Percentiles rank a stretch among this genome's conserved stretches.
These are phyloP conservation scores for Clavispora asparagi DNA, from an alignment of 805 yeast species.

Conservation along the genomic window DNA sequence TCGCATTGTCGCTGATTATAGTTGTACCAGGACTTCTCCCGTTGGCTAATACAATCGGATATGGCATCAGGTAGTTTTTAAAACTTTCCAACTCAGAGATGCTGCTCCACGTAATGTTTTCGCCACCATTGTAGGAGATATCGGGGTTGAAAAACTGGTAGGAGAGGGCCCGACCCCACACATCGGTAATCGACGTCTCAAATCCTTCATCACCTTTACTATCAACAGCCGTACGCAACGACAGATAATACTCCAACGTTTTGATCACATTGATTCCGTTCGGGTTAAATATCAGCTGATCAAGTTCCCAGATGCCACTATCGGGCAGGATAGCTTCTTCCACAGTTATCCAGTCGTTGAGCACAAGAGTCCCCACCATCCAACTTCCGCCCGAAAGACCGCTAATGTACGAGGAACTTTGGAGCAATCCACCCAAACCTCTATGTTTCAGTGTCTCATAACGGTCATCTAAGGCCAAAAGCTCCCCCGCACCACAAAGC, in stretches of 20 bases:
- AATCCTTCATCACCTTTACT: constrained; percentile 12
- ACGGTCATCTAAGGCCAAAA: constrained; percentile 10
- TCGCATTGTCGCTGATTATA: constrained; percentile 60
- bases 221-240: constrained; percentile 6
- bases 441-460: background rate
- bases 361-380: constrained; percentile 20
- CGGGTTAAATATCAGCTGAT: constrained; percentile 53
- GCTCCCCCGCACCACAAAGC: constrained; percentile 20
- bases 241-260: constrained; percentile 26
- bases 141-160: constrained; percentile 13
- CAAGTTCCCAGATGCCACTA: constrained; percentile 60
- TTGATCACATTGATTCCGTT: constrained; percentile 56
- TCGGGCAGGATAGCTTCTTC: constrained; percentile 22
- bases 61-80: constrained; percentile 49
- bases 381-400: constrained; percentile 16
- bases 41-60: constrained; percentile 58
- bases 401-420: constrained; percentile 10
- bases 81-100: constrained; percentile 20
- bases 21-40: constrained; percentile 61
- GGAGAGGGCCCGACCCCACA: constrained; percentile 16
- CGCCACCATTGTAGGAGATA: constrained; percentile 10
- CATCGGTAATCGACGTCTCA: constrained; percentile 12
- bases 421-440: constrained; percentile 14
- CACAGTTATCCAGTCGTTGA: constrained; percentile 34
- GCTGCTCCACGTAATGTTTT: constrained; percentile 20